phyloP scores from a whole-genome alignment of 2,329 filamentous ascomycete species.

The Microcyclospora tardicrescens region DNA sequence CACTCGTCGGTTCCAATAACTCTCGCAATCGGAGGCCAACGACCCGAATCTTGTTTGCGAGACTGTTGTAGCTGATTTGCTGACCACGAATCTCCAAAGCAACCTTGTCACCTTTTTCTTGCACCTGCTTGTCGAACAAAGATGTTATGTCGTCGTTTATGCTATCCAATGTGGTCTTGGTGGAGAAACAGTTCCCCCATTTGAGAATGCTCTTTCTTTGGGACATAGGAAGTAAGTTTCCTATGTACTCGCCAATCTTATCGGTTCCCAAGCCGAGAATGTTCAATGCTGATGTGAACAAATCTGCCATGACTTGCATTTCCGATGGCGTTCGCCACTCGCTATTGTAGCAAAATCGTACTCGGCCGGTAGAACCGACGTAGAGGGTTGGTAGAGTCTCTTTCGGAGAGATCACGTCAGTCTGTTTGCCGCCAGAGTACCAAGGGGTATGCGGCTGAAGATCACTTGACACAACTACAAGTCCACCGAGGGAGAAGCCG shows the following conservation, averaged over 20 bases:
- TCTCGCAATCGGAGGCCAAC: background rate
- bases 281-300: constrained; percentile 1
- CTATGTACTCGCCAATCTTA: background rate
- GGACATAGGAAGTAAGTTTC: constrained; percentile 1
- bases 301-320: constrained; percentile 1
- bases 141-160: constrained; percentile 1
- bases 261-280: background rate
- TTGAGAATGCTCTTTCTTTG: background rate
- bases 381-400: constrained; percentile 2
- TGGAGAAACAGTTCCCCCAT: constrained; percentile 1
- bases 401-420: constrained; percentile 1
- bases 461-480: constrained; percentile 1
- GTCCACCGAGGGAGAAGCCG: constrained; percentile 2
- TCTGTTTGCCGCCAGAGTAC: background rate
- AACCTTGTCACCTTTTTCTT: background rate
- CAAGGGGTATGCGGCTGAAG: background rate
- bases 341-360: constrained; percentile 2
- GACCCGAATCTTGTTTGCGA: background rate
- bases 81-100: background rate
- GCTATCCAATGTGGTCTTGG: background rate
- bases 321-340: constrained; percentile 2
- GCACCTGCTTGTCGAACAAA: constrained; percentile 1
- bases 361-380: background rate
- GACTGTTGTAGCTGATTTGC: background rate
- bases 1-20: background rate